Evolutionary conservation across 1,139 yeast species (phyloP), one percentile per base, ranked within the genome.

Genomic region (Candida smagusa): DNA sequence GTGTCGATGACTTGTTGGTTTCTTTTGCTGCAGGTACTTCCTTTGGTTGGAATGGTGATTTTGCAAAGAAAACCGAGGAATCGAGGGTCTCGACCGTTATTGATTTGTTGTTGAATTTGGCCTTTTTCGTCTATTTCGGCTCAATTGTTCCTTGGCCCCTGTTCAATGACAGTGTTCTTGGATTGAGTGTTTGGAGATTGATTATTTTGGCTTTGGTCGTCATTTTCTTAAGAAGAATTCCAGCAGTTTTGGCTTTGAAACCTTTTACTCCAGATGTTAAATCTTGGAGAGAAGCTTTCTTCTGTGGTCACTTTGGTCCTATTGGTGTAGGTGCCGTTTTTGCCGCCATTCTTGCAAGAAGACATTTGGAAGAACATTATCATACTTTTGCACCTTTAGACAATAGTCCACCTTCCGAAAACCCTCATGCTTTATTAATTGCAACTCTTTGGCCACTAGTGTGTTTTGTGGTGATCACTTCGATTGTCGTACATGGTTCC

Each of bases 241-340:
- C 98, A 0, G 95, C 95, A 0, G 89, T 90, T 33, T 56, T 90
- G 37, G 76, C 79, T 1, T 65, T 87, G 39, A 87, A 87, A 54
- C 88, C 90, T 0, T 57, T 90, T 11, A 84, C 87, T n/a, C 96
- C 97, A 0, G 97, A 90, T 59, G 79, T 92, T 31, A 81, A 87
- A 50, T 80, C 92, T 26, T 90, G 97, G 97, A 78, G 96, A 61
- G 97, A 92, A 56, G 97, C 97, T 0, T 56, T 92, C 6, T 89
- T 92, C 55, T 90, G 95, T 59, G 97, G 97, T 16, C 97, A 92
- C 65, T 92, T 92, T 59, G 98, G 98, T 33, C 98, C 98, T 7
- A 88, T 92, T 56, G 98, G 98, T 39, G 98, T 92, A 8, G 97
- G 97, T 46, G 97, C 97, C 1, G 77, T 92, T 13, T 92, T 87